Conservation (phyloP, 805 yeast species). For the Monosporozyma aquatica region DNA sequence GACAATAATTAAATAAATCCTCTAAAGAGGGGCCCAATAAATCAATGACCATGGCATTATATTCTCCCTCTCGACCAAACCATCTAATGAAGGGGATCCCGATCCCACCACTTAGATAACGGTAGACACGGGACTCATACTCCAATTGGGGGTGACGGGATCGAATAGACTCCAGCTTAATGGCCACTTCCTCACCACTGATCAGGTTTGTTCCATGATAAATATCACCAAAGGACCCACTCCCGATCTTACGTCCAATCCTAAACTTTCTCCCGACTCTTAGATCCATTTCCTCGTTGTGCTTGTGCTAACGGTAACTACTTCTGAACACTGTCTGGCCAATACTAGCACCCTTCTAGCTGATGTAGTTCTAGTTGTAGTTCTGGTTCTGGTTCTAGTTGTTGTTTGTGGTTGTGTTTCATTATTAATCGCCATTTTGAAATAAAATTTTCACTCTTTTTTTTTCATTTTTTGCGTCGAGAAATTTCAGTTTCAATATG, state of each 20-base stretch:
- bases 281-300: slow-evolving; percentile 44
- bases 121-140: slow-evolving; percentile 94
- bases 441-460: too few species aligned
- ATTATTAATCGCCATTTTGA: too few species aligned
- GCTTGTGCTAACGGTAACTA: not conserved
- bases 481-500: too few species aligned
- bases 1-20: slow-evolving; percentile 92
- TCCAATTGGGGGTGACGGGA: slow-evolving; percentile 97
- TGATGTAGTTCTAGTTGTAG: not conserved
- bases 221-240: slow-evolving; percentile 96
- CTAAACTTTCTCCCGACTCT: slow-evolving; percentile 94
- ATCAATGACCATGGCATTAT: slow-evolving; percentile 95
- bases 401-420: too few species aligned
- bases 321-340: too few species aligned
- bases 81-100: slow-evolving; percentile 97
- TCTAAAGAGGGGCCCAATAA: slow-evolving; percentile 91
- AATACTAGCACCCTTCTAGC: too few species aligned
- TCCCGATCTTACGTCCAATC: slow-evolving; percentile 91
- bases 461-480: too few species aligned
- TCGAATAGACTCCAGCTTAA: slow-evolving; percentile 80
- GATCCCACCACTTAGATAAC: slow-evolving; percentile 91
- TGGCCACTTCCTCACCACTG: slow-evolving; percentile 96
- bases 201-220: slow-evolving; percentile 89
- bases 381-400: slow-evolving; percentile 6
- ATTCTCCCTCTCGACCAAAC: slow-evolving; percentile 96